These are phyloP conservation scores for Pilaira anomala DNA, from an alignment of 192 early-diverging fungal species.

Conservation along the genomic window DNA sequence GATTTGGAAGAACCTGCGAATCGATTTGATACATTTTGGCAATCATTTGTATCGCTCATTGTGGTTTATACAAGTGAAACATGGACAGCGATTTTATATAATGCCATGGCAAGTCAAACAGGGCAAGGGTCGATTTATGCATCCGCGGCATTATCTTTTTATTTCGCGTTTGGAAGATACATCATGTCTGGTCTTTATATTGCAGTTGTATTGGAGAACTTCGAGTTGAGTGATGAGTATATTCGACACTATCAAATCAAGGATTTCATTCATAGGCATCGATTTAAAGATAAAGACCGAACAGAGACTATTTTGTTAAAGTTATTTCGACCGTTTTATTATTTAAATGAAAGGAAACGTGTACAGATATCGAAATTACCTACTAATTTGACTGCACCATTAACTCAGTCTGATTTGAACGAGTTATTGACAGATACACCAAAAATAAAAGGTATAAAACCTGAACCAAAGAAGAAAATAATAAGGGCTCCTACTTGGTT, in stretches of 20 bases:
- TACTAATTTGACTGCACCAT: slow-evolving; percentile 1
- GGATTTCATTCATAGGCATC: slow-evolving; percentile 23
- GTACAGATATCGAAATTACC: slow-evolving; percentile 16
- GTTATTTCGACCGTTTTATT: slow-evolving; percentile 19
- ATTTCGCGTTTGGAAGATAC: slow-evolving; percentile 49
- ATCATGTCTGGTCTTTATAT: slow-evolving; percentile 54
- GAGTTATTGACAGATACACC: background rate
- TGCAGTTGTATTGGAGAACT: slow-evolving; percentile 59
- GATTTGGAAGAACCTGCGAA: slow-evolving; percentile 1
- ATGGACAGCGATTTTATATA: slow-evolving; percentile 46
- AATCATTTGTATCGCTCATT: slow-evolving; percentile 29
- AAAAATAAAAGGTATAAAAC: background rate
- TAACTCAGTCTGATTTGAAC: background rate
- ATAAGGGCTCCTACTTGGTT: background rate
- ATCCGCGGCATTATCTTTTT: slow-evolving; percentile 40
- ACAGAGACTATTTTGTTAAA: slow-evolving; percentile 15
- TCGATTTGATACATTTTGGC: slow-evolving; percentile 36
- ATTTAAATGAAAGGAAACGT: slow-evolving; percentile 5
- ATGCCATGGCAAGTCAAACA: slow-evolving; percentile 41
- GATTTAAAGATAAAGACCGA: slow-evolving; percentile 3
- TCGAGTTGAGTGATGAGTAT: slow-evolving; percentile 50
- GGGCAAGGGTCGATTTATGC: slow-evolving; percentile 38
- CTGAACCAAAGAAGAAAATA: background rate
- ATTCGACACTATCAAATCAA: slow-evolving; percentile 36
- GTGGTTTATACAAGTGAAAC: slow-evolving; percentile 36